phyloP scores from a whole-genome alignment of 2,329 filamentous ascomycete genomes.

The Diplodia sapinea region DNA sequence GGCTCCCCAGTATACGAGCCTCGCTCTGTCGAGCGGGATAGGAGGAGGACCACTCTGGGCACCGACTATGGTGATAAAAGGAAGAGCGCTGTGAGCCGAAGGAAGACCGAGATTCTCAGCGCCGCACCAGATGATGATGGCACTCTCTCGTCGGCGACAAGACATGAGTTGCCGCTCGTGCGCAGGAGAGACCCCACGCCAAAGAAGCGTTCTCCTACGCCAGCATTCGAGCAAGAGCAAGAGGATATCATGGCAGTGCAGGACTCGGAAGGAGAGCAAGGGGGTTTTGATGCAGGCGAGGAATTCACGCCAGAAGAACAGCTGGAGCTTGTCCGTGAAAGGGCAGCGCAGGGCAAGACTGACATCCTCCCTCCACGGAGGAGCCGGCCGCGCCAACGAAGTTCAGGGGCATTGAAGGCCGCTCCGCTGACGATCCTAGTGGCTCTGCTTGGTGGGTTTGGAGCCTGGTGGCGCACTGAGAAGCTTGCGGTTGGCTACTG shows the following conservation, averaged over 20 bases:
- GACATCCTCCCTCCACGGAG: slow-evolving; percentile 54
- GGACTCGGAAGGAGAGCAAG: slow-evolving; percentile 16
- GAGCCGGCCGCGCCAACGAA: slow-evolving; percentile 49
- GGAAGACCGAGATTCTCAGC: slow-evolving; percentile 50
- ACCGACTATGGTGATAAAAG: slow-evolving; percentile 49
- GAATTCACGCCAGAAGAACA: slow-evolving; percentile 92
- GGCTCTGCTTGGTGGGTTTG: slow-evolving; percentile 73
- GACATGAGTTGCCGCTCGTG: slow-evolving; percentile 14
- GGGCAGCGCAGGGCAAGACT: slow-evolving; percentile 61
- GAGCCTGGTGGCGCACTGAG: slow-evolving; percentile 87
- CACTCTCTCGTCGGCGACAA: slow-evolving; percentile 52
- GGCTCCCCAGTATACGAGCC: slow-evolving; percentile 65
- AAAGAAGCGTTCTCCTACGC: slow-evolving; percentile 19
- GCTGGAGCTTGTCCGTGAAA: slow-evolving; percentile 75
- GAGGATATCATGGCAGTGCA: slow-evolving; percentile 8
- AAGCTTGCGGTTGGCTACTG: slow-evolving; percentile 97
- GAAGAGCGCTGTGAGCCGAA: slow-evolving; percentile 51
- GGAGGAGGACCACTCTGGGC: slow-evolving; percentile 60
- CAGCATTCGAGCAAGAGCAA: slow-evolving; percentile 1
- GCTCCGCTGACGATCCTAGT: slow-evolving; percentile 74
- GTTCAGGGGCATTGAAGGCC: slow-evolving; percentile 61
- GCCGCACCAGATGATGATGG: slow-evolving; percentile 57
- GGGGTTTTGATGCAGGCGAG: slow-evolving; percentile 72
- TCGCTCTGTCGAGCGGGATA: slow-evolving; percentile 46
- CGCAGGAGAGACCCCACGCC: slow-evolving; percentile 5